phyloP scores from a whole-genome alignment of 352 stramenopile species.

The Globisporangium parvum region DNA sequence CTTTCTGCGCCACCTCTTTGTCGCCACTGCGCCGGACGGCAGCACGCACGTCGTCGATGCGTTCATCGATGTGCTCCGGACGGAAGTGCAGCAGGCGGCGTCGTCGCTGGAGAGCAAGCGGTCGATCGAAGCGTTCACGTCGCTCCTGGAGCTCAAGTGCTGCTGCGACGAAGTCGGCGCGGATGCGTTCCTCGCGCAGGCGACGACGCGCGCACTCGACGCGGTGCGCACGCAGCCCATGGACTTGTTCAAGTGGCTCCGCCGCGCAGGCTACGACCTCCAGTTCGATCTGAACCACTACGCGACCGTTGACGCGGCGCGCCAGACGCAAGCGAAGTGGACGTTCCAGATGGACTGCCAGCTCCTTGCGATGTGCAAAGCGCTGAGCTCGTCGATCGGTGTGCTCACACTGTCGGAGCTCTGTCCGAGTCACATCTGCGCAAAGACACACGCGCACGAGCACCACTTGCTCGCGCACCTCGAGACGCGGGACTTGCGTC shows the following conservation, averaged over 20 bases:
- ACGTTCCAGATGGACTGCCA: conserved; percentile 71
- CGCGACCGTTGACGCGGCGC: conserved; percentile 28
- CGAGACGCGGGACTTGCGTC: conserved; percentile 48
- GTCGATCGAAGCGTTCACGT: conserved; percentile 24
- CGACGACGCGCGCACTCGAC: conserved; percentile 6
- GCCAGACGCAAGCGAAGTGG: conserved; percentile 54
- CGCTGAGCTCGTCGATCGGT: conserved; percentile 41
- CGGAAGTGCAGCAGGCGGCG: conserved; percentile 17
- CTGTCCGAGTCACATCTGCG: conserved; percentile 52
- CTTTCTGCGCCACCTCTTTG: conserved; percentile 27
- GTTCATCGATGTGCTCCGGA: conserved; percentile 14
- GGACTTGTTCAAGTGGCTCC: conserved; percentile 40
- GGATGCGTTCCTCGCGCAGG: conserved; percentile 5
- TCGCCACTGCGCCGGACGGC: conserved; percentile 10
- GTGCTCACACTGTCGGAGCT: conserved; percentile 57
- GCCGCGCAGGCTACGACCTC: conserved; percentile 49
- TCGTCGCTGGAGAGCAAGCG: conserved; percentile 27
- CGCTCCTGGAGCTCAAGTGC: conserved; percentile 17
- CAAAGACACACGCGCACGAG: conserved; percentile 20
- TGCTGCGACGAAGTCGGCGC: conserved; percentile 1
- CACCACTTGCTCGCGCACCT: conserved; percentile 33
- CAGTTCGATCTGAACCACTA: conserved; percentile 49
- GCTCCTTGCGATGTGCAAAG: conserved; percentile 39
- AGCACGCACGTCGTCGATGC: conserved; percentile 3
- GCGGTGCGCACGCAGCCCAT: conserved; percentile 20